Conservation (phyloP, 345 rosid species). For the Citrus inodora region DNA sequence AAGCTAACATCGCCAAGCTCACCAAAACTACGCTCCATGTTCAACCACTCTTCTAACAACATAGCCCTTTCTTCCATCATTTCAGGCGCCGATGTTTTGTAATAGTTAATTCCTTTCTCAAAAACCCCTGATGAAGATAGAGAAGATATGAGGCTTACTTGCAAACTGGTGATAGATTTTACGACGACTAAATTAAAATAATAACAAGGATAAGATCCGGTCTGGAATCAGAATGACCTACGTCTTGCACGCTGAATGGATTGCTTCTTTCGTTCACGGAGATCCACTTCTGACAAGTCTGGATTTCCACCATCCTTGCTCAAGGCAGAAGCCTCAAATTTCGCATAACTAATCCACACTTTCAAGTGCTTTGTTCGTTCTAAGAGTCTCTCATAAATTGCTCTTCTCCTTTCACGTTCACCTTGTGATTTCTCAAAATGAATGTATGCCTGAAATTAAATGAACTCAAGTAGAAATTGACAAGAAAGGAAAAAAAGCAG, state of each 20-base stretch:
- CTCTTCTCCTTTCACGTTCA: conserved; percentile 61
- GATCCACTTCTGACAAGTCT: conserved; percentile 33
- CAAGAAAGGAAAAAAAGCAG: background rate
- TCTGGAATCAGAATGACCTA: conserved; percentile 25
- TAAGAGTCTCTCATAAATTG: conserved; percentile 67
- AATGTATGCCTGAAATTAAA: conserved; percentile 66
- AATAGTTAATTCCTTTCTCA: conserved; percentile 69
- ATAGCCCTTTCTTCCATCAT: conserved; percentile 83
- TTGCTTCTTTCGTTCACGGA: conserved; percentile 34
- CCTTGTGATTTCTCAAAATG: conserved; percentile 88
- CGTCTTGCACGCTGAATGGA: conserved; percentile 69
- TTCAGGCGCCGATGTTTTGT: conserved; percentile 70
- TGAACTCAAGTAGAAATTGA: background rate
- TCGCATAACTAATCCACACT: conserved; percentile 90
- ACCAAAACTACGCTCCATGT: conserved; percentile 62
- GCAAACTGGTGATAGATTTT: background rate
- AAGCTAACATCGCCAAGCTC: conserved; percentile 61
- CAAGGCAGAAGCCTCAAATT: conserved; percentile 73
- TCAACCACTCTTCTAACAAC: conserved; percentile 86
- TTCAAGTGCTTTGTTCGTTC: conserved; percentile 86
- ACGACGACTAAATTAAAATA: background rate
- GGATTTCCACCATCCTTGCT: conserved; percentile 31
- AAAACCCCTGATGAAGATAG: conserved; percentile 43
- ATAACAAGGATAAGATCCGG: background rate
- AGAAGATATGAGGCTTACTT: background rate